Evolutionary conservation across 305 asterid genomes (phyloP), one percentile per base, ranked within the genome.

Genomic region (Nicotiana rustica): DNA sequence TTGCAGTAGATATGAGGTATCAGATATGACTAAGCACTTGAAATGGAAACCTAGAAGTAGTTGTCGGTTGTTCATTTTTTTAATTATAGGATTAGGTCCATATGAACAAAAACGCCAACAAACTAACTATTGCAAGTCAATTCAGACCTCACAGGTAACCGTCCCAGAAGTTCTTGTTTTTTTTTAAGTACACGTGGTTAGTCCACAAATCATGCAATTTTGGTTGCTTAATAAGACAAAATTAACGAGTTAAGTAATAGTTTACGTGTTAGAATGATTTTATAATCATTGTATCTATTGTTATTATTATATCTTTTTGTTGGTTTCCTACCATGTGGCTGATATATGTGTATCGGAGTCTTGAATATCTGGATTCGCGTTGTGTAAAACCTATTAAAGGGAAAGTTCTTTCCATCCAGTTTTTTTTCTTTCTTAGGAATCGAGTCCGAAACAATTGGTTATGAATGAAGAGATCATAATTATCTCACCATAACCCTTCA

Each of bases 171-270:
- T 36, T 67, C n/a, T 67, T 13, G 44, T 10, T 55, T 57, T 71
- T 59, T 64, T 21, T 5, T 17, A 38, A 21, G n/a, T 29, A 77
- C 88, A 82, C 86, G 88, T 85, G 86, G 76, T 56, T 17, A 84
- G 33, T 21, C 77, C 77, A 67, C 25, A 77, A 49, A 79, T 29
- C 5, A 31, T 19, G 36, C 44, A 31, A 33, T 38, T 41, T 81
- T 21, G 38, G 84, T 77, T 44, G 79, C 62, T 21, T 21, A 71
- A 47, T 71, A 71, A 47, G 67, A 82, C 83, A 69, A 17, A 57
- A 49, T 77, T 77, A 71, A 35, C 67, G 38, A 33, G 38, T 15
- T 77, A 78, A 8, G 66, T 78, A 10, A 66, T 78, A 41, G 81
- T 64, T 70, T 81, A 25, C 36, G 79, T 61, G 52, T 56, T 59